Percentiles rank a stretch among this genome's conserved stretches.
Evolutionary conservation across 495 filamentous ascomycete genomes (phyloP).

Genomic region (Penicillium fimorum): DNA sequence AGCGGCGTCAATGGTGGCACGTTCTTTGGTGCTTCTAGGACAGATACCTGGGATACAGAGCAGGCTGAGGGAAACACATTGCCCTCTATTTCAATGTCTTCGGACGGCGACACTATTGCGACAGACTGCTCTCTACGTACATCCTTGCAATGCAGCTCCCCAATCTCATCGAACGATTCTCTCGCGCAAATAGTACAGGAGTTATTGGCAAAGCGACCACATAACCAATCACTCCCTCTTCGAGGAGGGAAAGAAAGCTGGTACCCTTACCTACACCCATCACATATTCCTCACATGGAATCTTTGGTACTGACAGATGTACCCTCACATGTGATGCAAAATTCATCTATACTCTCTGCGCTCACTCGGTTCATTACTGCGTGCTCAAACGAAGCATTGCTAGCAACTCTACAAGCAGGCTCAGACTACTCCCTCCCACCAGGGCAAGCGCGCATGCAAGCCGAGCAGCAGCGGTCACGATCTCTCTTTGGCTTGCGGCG

Average conservation of each 20-base stretch:
- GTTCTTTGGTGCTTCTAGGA: conserved; percentile 16
- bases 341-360: conserved; percentile 45
- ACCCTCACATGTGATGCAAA: conserved; percentile 48
- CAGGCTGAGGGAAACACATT: conserved; percentile 4
- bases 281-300: conserved; percentile 54
- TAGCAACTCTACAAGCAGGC: conserved; percentile 54
- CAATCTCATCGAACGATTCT: conserved; percentile 25
- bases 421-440: conserved; percentile 52
- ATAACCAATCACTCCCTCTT: conserved; percentile 29
- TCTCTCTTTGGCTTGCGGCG: conserved; percentile 55
- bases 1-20: conserved; percentile 3
- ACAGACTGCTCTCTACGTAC: conserved; percentile 6
- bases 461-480: conserved; percentile 44
- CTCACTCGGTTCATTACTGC: conserved; percentile 57
- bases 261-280: conserved; percentile 54
- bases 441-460: conserved; percentile 39
- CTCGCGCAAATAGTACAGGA: conserved; percentile 33
- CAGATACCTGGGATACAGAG: conserved; percentile 1
- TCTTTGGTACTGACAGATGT: conserved; percentile 60
- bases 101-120: conserved; percentile 4
- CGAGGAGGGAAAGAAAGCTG: conserved; percentile 30
- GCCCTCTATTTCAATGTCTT: conserved; percentile 15
- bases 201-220: conserved; percentile 38
- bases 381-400: conserved; percentile 57
- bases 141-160: conserved; percentile 26